A percentile compares a stretch with the other conserved stretches of the same genome.
phyloP scores from a whole-genome alignment of 2,329 filamentous ascomycete species.

The Grosmannia serpens region DNA sequence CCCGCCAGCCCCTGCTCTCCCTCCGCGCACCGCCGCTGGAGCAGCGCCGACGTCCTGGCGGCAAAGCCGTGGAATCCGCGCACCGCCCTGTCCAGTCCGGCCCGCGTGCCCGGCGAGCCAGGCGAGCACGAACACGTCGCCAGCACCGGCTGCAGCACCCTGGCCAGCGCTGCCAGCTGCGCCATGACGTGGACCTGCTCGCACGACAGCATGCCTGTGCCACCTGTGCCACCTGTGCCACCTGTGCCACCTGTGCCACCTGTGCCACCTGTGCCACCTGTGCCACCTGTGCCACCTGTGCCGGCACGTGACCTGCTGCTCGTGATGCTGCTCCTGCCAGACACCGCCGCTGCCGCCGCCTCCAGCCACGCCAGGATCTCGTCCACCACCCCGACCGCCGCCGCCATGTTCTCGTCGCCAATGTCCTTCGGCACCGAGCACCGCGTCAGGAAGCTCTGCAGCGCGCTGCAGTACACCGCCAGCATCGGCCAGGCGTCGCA shows the following conservation, averaged over 20 bases:
- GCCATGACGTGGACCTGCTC: constrained; percentile 17
- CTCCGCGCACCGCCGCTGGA: neutral
- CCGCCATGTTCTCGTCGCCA: constrained; percentile 19
- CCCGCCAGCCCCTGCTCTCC: neutral
- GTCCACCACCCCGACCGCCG: constrained; percentile 22
- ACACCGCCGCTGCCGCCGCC: constrained; percentile 1
- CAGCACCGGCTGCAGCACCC: constrained; percentile 12
- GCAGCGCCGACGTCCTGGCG: neutral
- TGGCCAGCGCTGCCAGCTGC: constrained; percentile 12
- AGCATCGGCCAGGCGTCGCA: constrained; percentile 34
- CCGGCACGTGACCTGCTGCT: neutral
- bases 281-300: constrained; percentile 7
- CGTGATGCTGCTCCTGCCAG: neutral
- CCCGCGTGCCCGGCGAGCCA: neutral
- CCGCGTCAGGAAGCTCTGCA: constrained; percentile 24
- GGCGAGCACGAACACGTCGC: constrained; percentile 8
- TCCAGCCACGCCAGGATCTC: constrained; percentile 16
- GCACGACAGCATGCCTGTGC: neutral
- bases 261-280: constrained; percentile 12
- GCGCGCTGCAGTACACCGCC: constrained; percentile 35
- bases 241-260: neutral
- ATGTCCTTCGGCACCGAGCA: constrained; percentile 26
- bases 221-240: neutral
- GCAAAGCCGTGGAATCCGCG: neutral
- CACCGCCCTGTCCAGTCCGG: neutral